Conservation (phyloP, 129 eudicot species). For the Tagetes patula region DNA sequence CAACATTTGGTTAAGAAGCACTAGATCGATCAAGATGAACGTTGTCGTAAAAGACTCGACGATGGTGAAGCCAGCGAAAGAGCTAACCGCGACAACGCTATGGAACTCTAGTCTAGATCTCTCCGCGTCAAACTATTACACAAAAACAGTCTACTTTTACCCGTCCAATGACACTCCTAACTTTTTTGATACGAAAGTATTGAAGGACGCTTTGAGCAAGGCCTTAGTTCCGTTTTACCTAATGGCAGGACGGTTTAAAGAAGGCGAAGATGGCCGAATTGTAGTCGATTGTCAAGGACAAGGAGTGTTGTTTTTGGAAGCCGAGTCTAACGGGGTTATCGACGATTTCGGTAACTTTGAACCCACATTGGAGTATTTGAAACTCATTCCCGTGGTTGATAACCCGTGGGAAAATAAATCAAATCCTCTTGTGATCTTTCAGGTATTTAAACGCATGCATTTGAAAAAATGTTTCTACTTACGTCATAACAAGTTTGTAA, state of each 20-base stretch:
- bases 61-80: too few species aligned
- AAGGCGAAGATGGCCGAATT: too few species aligned
- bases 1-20: too few species aligned
- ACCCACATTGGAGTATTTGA: not conserved
- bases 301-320: not conserved
- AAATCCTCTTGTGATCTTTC: not conserved
- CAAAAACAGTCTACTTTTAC: not conserved
- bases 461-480: too few species aligned
- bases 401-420: not conserved
- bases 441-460: not conserved
- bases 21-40: too few species aligned
- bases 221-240: too few species aligned
- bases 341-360: not conserved
- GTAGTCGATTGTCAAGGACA: too few species aligned
- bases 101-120: not conserved
- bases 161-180: not conserved
- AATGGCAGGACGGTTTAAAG: too few species aligned
- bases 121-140: not conserved
- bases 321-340: not conserved
- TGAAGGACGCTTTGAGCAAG: not conserved
- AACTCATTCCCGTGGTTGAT: not conserved
- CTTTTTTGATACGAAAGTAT: not conserved
- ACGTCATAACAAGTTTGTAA: too few species aligned
- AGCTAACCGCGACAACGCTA: not conserved
- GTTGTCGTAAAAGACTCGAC: too few species aligned